Base-by-base conservation (phyloP, 345 rosid genomes). In the Anacardium occidentale region DNA sequence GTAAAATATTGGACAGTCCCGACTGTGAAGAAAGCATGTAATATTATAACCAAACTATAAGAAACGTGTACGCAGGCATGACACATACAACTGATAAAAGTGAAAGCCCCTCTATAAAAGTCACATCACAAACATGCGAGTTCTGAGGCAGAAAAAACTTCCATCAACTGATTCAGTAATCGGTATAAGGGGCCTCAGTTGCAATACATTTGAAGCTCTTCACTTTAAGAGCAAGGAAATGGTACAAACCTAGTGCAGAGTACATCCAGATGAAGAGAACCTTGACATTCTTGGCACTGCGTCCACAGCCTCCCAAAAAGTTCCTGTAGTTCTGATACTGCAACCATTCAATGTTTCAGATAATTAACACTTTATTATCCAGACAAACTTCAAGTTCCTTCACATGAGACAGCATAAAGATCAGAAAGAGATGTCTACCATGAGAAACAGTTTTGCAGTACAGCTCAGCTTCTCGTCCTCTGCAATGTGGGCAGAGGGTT, bases 191-290 rank as follows among this genome's bases (percentile, higher is more conserved):
- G n/a, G 18, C 71, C 9, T 10, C 44, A 45, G 12, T 9, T 25
- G 64, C 40, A 58, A 10, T 0, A 48, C 2, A 45, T 55, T 15
- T 40, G 60, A 9, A 21, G 42, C 18, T 12, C 6, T 37, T 37
- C 42, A 6, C 42, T 37, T 37, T 0, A 7, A 32, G 47, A 59
- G 53, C 62, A 57, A 37, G 25, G 48, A 78, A 61, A 56, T 47
- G 64, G 57, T 40, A 21, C 69, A 77, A 37, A 95, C 99, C 98
- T 91, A 26, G 98, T 91, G 80, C 99, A 95, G 42, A 92, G 94
- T 54, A 95, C 97, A 83, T 95, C 97, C 86, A 92, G 98, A 82
- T 92, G 99, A 78, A 95, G 99, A 63, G 98, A 95, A 65, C 98
- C 98, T 80, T 91, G 98, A 79, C 99, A 95, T 70, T 92, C 99